Conservation (phyloP, 139 green algal genomes). For the Microglena sp. region DNA sequence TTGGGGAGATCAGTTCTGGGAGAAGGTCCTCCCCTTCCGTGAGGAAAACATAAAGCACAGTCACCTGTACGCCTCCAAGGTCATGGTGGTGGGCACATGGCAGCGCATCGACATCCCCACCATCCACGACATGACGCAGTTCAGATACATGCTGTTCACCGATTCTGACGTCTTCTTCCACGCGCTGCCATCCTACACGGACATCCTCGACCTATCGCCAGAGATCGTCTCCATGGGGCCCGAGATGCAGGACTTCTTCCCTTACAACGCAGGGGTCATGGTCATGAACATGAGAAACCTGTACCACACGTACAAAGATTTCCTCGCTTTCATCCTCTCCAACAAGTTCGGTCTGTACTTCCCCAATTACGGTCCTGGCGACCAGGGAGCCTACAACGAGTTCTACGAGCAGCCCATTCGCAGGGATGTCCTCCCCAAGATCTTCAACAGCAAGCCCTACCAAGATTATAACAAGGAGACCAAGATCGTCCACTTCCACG, state of each 20-base stretch:
- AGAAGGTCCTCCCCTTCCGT: too few species aligned
- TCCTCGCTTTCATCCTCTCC: too few species aligned
- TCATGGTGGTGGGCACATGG: constrained; percentile 12
- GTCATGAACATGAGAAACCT: constrained; percentile 2
- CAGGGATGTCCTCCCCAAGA: constrained; percentile 4
- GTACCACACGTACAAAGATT: neutral
- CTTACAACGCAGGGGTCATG: constrained; percentile 11
- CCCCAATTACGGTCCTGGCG: constrained; percentile 13
- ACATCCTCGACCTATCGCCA: constrained; percentile 11
- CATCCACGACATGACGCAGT: constrained; percentile 16
- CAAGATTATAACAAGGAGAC: neutral
- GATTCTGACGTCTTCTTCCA: constrained; percentile 29
- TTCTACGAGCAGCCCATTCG: constrained; percentile 7
- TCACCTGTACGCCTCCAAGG: constrained; percentile 8
- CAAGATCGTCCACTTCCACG: constrained; percentile 28
- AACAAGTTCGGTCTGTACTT: neutral
- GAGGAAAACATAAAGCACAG: constrained; percentile 10
- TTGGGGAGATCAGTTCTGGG: constrained; percentile 12
- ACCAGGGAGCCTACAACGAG: constrained; percentile 18
- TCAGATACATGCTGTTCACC: constrained; percentile 34
- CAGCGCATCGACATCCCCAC: constrained; percentile 20
- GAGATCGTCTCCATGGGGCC: neutral
- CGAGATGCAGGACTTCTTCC: neutral
- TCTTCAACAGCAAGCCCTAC: constrained; percentile 34
- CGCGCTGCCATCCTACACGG: neutral